Evolutionary conservation across 2,329 filamentous ascomycete genomes (phyloP), one percentile per base, ranked within the genome.

Genomic region (Akanthomyces lecanii): DNA sequence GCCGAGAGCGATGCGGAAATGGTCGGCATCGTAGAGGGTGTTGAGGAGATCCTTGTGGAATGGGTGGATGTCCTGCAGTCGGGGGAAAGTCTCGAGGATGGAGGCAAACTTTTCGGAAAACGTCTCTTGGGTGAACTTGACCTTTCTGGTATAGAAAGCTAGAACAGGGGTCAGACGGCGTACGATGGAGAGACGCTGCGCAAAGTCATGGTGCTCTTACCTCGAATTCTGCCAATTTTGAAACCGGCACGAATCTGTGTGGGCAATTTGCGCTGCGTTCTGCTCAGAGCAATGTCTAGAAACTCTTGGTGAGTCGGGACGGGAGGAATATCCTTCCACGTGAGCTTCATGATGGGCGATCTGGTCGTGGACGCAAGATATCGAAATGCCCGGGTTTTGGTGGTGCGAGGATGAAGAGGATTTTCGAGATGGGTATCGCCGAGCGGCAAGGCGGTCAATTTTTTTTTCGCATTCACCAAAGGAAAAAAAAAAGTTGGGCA

Each of bases 41-140:
- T 99, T 98, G 80, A 99, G 89, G 42, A 79, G 89, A 71, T 82
- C 79, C 80, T 80, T 85, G 86, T 89, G 93, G 82, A 97, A 97
- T 61, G 94, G 93, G 75, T 97, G 94, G 74, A 97, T 94, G 75
- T 99, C 95, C 74, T 92, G 88, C 61, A 99, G 84, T 64, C 93
- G 87, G 62, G 95, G 95, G 73, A 99, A 97, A 71, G 90, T 91
- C 76, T 97, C 91, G 72, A 98, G 87, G 72, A 97, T 97, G 65
- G 88, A 85, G 69, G 87, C 86, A 69, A 99, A 87, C 79, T 98
- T 98, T 77, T 99, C 95, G 68, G 88, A 88, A 77, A 97, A 97
- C 48, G 94, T 98, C 80, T 99, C 95, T 73, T 94, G 89, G 6
- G 95, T 97, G 79, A 92, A 99, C 79, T 98, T 98, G 83, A 97